Evolutionary conservation across 805 yeast species (phyloP), one percentile per base, ranked within the genome.

Genomic region (Starmerella floris): DNA sequence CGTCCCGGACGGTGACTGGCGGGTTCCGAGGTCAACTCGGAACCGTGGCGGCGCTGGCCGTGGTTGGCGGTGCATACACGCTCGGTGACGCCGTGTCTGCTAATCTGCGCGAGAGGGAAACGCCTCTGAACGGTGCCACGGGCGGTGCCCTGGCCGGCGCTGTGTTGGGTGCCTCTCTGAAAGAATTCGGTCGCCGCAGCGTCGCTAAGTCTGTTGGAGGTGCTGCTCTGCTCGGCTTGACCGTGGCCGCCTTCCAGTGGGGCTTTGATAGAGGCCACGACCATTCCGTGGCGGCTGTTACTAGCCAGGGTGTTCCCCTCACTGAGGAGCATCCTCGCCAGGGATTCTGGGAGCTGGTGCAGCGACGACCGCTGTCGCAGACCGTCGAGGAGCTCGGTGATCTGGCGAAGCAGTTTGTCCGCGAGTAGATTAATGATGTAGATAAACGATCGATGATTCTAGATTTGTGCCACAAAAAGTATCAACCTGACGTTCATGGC

Each of bases 341-440:
- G 56, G 77, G 77, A 30, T 80, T 81, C 64, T 83, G 85, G 85
- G 88, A 82, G 50, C 77, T 77, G 30, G 74, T 76, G 58, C 73
- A 76, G 65, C 77, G 94, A 68, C 73, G 82, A 56, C 94, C 94
- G 16, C 64, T 83, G 51, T 75, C 84, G 19, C 85, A 81, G 63
- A 81, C 93, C 9, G 72, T 79, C 23, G 79, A 74, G 48, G 77
- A 76, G 55, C 67, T 83, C 52, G 94, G 94, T 50, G 67, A 63
- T 26, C 46, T 55, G 17, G 56, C 55, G 38, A 52, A 54, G 45
- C 56, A 53, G 50, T 54, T 54, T 41, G 55, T 53, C 16, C 42
- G 46, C 35, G 51, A 49, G 33, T 49, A 41, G 40, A 15, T 30
- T n/a, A n/a, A 15, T n/a, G 20, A 15, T 9, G 16, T 17, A 15